These are phyloP conservation scores for Microdochium paspali DNA, from an alignment of 2,329 filamentous ascomycete species.

Conservation along the genomic window DNA sequence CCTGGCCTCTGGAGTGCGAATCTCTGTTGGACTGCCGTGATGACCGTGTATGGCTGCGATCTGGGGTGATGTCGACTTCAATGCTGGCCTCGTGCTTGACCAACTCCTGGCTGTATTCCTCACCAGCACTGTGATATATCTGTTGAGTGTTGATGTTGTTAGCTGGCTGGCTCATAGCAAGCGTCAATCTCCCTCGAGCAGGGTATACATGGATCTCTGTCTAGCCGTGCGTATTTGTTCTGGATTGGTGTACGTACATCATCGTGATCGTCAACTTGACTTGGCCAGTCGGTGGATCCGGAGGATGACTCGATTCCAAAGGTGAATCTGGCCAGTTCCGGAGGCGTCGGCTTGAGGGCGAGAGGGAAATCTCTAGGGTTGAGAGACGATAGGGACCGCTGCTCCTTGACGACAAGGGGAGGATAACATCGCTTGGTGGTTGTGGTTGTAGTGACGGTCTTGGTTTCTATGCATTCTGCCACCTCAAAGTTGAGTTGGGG, in stretches of 20 bases:
- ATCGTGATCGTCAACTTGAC: constrained; percentile 13
- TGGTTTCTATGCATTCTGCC: constrained; percentile 58
- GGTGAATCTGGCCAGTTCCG: constrained; percentile 65
- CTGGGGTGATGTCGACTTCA: constrained; percentile 16
- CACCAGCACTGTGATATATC: constrained; percentile 9
- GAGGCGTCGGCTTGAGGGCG: constrained; percentile 72
- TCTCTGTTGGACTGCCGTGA: constrained; percentile 7
- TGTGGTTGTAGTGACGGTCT: constrained; percentile 80
- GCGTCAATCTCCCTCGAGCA: too few species aligned
- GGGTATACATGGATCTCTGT: too few species aligned
- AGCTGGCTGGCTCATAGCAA: constrained; percentile 6
- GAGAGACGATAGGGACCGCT: constrained; percentile 59
- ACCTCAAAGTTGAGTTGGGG: constrained; percentile 44
- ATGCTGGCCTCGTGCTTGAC: constrained; percentile 20
- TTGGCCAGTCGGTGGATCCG: background rate
- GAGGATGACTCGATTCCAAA: constrained; percentile 46
- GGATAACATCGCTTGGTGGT: constrained; percentile 80
- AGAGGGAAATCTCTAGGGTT: constrained; percentile 88
- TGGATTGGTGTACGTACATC: constrained; percentile 4
- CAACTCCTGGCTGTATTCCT: constrained; percentile 11
- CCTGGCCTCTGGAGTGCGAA: background rate
- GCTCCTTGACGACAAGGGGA: constrained; percentile 69
- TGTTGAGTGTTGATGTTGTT: constrained; percentile 12
- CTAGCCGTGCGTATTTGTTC: background rate
- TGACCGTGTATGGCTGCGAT: constrained; percentile 15